These are phyloP conservation scores for Collybia mongolica DNA, from an alignment of 768 basidiomycete genomes.

Conservation along the genomic window DNA sequence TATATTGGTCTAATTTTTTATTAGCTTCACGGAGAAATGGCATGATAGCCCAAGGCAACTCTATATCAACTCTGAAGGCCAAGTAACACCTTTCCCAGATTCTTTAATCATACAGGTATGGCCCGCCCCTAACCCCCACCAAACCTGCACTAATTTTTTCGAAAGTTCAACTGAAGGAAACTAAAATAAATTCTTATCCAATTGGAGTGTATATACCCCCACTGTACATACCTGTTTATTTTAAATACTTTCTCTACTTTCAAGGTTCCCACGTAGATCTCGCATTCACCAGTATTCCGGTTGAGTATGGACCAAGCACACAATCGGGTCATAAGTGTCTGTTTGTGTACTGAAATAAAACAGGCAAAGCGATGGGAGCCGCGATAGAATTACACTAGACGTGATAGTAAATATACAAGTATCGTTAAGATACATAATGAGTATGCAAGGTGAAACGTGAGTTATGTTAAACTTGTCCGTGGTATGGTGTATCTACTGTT, in stretches of 20 bases:
- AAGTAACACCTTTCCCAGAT: slow-evolving; percentile 41
- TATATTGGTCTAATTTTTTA: not conserved
- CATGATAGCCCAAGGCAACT: slow-evolving; percentile 26
- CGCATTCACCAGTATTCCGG: too few relatives aligned
- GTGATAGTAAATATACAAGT: slow-evolving; percentile 13
- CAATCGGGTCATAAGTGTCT: too few relatives aligned
- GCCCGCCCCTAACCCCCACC: not conserved
- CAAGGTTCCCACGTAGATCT: too few relatives aligned
- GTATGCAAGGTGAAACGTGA: slow-evolving; percentile 4
- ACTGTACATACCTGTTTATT: too few relatives aligned
- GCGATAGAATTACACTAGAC: not conserved
- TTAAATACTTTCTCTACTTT: too few relatives aligned
- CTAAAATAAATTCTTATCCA: too few relatives aligned
- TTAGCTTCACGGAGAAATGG: slow-evolving; percentile 34
- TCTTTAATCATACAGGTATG: slow-evolving; percentile 39
- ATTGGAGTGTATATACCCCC: too few relatives aligned
- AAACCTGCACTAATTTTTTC: too few relatives aligned
- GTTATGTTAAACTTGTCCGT: slow-evolving; percentile 7
- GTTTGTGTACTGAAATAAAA: too few relatives aligned
- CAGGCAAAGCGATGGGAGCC: too few relatives aligned
- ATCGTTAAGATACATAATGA: slow-evolving; percentile 16
- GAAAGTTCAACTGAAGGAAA: too few relatives aligned
- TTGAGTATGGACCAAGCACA: too few relatives aligned
- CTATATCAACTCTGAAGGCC: slow-evolving; percentile 34
- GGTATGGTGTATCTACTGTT: slow-evolving; percentile 12